Conservation (phyloP, 1,284 basidiomycete genomes). For the Meira miltonrushii region DNA sequence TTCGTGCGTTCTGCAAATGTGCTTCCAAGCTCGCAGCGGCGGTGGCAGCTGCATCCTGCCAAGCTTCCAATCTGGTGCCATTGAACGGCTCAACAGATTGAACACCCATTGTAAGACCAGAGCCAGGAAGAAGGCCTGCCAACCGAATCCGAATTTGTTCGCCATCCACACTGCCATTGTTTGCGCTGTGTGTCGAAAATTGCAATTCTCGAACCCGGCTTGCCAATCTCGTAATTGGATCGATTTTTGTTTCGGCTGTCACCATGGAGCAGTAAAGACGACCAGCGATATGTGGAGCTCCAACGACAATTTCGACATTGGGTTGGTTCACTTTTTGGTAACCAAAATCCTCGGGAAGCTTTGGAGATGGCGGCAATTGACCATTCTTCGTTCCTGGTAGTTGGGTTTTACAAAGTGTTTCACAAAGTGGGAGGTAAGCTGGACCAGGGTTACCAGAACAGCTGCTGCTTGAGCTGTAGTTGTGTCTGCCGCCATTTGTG, state of each 20-base stretch:
- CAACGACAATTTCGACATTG: conserved; percentile 4
- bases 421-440: neutral
- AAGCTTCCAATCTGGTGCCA: too few species aligned
- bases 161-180: neutral
- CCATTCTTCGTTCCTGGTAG: neutral
- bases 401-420: too few species aligned
- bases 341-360: conserved; percentile 2
- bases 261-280: conserved; percentile 4
- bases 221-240: neutral
- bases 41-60: too few species aligned
- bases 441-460: too few species aligned
- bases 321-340: conserved; percentile 5
- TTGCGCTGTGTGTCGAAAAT: neutral
- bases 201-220: neutral
- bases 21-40: too few species aligned
- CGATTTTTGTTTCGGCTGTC: neutral
- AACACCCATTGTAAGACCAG: neutral
- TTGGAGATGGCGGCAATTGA: conserved; percentile 3
- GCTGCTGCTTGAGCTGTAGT: too few species aligned
- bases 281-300: conserved; percentile 6
- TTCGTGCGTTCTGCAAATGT: too few species aligned
- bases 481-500: too few species aligned
- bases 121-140: neutral
- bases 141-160: neutral
- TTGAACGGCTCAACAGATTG: neutral